Conservation (phyloP, 129 eudicot genomes). For the Chrysanthemum makinoi region DNA sequence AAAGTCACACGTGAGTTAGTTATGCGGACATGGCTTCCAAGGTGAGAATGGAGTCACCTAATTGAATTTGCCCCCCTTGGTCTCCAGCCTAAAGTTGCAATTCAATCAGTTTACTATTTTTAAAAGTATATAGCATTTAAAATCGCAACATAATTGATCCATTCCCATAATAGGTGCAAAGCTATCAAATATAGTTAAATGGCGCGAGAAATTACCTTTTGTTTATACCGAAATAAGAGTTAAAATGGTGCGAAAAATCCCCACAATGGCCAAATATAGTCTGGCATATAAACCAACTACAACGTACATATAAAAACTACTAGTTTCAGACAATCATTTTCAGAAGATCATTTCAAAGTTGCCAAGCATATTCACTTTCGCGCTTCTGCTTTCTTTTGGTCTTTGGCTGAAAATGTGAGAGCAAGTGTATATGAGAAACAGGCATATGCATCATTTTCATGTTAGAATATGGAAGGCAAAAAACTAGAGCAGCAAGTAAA, state of each 20-base stretch:
- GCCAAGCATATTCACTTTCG: slow-evolving; percentile 43
- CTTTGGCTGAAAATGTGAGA: slow-evolving; percentile 59
- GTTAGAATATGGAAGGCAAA: neutral
- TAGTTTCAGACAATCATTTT: slow-evolving; percentile 17
- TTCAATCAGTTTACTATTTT: too few relatives aligned
- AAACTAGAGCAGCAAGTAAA: neutral
- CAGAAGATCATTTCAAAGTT: slow-evolving; percentile 5
- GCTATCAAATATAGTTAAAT: neutral
- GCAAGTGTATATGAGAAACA: neutral
- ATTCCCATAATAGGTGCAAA: neutral
- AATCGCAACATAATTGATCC: neutral
- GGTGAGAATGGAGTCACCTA: too few relatives aligned
- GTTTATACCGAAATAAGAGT: neutral
- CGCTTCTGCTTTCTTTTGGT: slow-evolving; percentile 78
- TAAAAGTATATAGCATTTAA: too few relatives aligned
- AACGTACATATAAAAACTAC: slow-evolving; percentile 27
- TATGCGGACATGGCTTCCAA: too few relatives aligned
- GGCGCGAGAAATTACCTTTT: neutral
- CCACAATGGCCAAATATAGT: slow-evolving; percentile 28
- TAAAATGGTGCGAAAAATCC: slow-evolving; percentile 10
- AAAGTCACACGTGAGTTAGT: too few relatives aligned
- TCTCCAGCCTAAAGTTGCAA: too few relatives aligned
- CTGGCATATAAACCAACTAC: slow-evolving; percentile 26
- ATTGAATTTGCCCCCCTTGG: too few relatives aligned
- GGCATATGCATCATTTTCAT: neutral